Base-by-base conservation (phyloP, 2,329 filamentous ascomycete genomes). In the Aureobasidium leucospermi region DNA sequence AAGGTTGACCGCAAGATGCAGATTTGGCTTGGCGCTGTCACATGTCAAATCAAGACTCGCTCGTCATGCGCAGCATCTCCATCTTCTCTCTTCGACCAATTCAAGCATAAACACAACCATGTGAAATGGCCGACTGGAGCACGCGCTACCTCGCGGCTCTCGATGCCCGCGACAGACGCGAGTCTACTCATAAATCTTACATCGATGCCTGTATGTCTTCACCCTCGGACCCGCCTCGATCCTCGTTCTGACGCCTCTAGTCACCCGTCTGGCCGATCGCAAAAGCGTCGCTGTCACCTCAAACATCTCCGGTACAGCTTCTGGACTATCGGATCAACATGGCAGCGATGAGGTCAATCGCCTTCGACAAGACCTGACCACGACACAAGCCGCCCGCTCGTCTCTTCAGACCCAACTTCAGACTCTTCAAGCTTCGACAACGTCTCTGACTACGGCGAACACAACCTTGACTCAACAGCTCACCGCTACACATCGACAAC, bases 91-190 rank as follows among this genome's bases (percentile, higher is more conserved):
- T 16, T 46, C 7, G 39, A 42, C 4, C 42, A 5, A 19, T 16
- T 7, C 29, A 15, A 34, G 13, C 23, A 49, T 34, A 19, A 28
- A 42, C 42, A 47, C 55, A 47, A 43, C 23, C 36, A 57, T 57
- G 53, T 57, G 45, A 48, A 34, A 85, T 85, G 82, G 80, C 84
- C 64, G 83, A 82, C 77, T 95, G 92, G 89, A 83, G 86, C 68
- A 85, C 89, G 65, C 88, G 95, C 68, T 96, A 96, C 73, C 79
- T 89, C 63, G 79, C 83, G 63, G 87, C 87, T 64, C 79, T 97
- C 65, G 81, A 85, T 66, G 85, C 87, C 67, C 80, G 85, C 64
- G 89, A 90, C 67, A 81, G 85, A 68, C 81, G 84, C 63, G 87
- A 90, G 68, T 81, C 84, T 68, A 79, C 78, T 60, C 83, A 85